These are phyloP conservation scores for Phytopythium litorale DNA, from an alignment of 352 stramenopile genomes.

Conservation along the genomic window DNA sequence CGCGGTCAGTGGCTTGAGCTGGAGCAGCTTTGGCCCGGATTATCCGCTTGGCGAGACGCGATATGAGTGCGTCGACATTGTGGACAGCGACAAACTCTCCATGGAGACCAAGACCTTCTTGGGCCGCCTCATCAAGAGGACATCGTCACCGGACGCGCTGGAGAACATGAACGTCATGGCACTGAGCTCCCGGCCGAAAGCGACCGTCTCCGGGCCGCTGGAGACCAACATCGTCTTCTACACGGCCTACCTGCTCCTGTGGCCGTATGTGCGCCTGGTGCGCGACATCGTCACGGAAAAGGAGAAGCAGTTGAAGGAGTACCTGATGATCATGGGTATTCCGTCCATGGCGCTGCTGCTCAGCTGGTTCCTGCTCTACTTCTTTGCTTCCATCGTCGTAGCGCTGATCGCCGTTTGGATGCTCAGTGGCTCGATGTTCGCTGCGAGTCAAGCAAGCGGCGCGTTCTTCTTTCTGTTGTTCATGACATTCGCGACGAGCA, in stretches of 20 bases:
- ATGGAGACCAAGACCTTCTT: conserved; percentile 29
- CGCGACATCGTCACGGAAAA: conserved; percentile 89
- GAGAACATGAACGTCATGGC: conserved; percentile 32
- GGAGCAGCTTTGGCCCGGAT: conserved; percentile 34
- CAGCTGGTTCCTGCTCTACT: conserved; percentile 81
- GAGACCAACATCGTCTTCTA: conserved; percentile 73
- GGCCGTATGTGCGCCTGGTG: conserved; percentile 82
- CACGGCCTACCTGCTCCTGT: conserved; percentile 80
- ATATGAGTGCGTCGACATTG: conserved; percentile 19
- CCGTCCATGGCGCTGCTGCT: conserved; percentile 63
- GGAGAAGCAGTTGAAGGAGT: conserved; percentile 87
- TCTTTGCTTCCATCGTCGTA: conserved; percentile 51
- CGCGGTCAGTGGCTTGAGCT: conserved; percentile 24
- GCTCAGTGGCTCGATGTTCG: conserved; percentile 65
- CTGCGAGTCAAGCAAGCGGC: conserved; percentile 27
- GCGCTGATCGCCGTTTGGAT: conserved; percentile 48
- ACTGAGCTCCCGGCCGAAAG: conserved; percentile 41
- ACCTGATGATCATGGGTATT: conserved; percentile 88
- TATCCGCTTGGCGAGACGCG: conserved; percentile 22
- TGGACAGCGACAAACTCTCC: conserved; percentile 22
- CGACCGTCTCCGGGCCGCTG: conserved; percentile 33
- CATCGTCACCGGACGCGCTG: conserved; percentile 30
- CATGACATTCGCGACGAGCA: conserved; percentile 52
- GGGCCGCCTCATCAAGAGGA: conserved; percentile 23
- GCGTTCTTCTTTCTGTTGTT: conserved; percentile 61